phyloP scores from a whole-genome alignment of 2,329 filamentous ascomycete species.

The Corynespora cassiicola region DNA sequence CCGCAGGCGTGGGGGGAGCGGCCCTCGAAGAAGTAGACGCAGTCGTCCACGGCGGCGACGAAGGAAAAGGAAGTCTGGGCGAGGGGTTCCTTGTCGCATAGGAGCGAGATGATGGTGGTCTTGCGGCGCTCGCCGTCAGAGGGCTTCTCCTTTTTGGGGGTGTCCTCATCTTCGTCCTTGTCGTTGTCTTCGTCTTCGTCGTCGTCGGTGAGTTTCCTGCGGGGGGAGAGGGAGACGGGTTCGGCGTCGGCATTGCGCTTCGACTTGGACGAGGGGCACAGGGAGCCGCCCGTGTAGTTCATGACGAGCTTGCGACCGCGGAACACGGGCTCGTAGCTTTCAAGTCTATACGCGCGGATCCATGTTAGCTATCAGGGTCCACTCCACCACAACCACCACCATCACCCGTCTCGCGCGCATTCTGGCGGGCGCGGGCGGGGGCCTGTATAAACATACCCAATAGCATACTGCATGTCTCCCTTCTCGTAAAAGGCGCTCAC shows the following conservation, averaged over 20 bases:
- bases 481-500: slow-evolving; percentile 79
- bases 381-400: no score
- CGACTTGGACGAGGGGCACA: slow-evolving; percentile 47
- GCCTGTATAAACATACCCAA: slow-evolving; percentile 66
- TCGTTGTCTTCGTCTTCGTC: slow-evolving; percentile 44
- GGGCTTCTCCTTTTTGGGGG: slow-evolving; percentile 43
- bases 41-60: slow-evolving; percentile 87
- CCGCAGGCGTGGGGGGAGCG: slow-evolving; percentile 85
- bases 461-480: slow-evolving; percentile 72
- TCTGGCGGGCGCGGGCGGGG: slow-evolving; percentile 1
- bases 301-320: slow-evolving; percentile 70
- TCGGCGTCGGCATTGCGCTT: slow-evolving; percentile 31
- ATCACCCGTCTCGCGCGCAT: neutral
- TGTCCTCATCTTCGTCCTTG: slow-evolving; percentile 37
- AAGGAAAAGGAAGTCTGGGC: slow-evolving; percentile 78
- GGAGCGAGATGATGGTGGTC: slow-evolving; percentile 88
- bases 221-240: slow-evolving; percentile 26
- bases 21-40: slow-evolving; percentile 94
- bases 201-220: slow-evolving; percentile 52
- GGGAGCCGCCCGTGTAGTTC: slow-evolving; percentile 59
- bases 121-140: slow-evolving; percentile 71
- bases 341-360: slow-evolving; percentile 52
- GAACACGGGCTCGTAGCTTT: slow-evolving; percentile 60
- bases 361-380: slow-evolving; percentile 21
- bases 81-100: slow-evolving; percentile 84